These are phyloP conservation scores for Sporisorium sorghi DNA, from an alignment of 1,284 basidiomycete species.

Conservation along the genomic window DNA sequence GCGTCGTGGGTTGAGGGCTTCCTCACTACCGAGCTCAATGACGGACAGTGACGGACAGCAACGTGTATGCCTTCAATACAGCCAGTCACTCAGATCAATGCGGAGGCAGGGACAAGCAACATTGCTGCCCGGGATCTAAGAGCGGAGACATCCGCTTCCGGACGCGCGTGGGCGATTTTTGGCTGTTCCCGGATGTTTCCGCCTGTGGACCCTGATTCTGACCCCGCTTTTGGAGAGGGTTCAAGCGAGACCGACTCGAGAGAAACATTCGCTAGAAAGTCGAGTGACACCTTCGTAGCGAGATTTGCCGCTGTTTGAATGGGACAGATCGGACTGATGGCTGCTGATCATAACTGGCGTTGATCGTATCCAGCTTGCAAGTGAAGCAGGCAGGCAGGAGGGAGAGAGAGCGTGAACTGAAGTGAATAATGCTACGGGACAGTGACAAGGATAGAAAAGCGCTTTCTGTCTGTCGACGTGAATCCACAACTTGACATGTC, in stretches of 20 bases:
- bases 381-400: background rate
- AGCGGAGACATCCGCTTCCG: conserved; percentile 12
- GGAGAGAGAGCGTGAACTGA: background rate
- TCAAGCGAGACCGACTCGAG: background rate
- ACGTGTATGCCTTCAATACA: too few species aligned
- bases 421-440: too few species aligned
- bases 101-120: background rate
- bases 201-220: conserved; percentile 14
- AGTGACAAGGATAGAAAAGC: too few species aligned
- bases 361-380: background rate
- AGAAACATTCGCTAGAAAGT: background rate
- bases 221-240: conserved; percentile 8
- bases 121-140: too few species aligned
- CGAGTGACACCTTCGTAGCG: background rate
- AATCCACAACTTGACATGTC: too few species aligned
- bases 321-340: background rate
- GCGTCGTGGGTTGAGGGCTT: conserved; percentile 41
- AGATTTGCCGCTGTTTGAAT: too few species aligned
- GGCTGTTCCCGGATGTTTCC: conserved; percentile 15
- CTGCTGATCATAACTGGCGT: background rate
- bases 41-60: background rate
- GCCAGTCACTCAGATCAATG: too few species aligned
- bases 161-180: background rate
- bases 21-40: conserved; percentile 20
- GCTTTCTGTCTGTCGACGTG: too few species aligned